Percentiles rank a stretch among this genome's conserved stretches.
Evolutionary conservation across 2,329 filamentous ascomycete species (phyloP).

Genomic region (Phoma sp.): DNA sequence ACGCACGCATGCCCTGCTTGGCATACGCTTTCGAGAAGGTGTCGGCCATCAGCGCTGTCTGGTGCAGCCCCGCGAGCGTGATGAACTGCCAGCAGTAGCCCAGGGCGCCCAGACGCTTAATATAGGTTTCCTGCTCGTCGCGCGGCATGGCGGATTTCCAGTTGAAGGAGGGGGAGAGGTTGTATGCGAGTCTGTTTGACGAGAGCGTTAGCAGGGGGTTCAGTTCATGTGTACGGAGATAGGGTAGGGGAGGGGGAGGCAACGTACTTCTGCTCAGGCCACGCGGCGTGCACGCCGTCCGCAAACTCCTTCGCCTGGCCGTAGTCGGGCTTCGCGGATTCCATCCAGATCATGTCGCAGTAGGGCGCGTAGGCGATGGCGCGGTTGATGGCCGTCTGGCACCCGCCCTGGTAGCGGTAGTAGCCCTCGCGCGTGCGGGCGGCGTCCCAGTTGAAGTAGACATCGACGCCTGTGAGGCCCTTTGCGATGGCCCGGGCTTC

Average conservation of each 20-base stretch:
- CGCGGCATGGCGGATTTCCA: slow-evolving; percentile 97
- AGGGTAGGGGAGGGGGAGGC: too few species aligned
- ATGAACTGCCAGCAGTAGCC: slow-evolving; percentile 99
- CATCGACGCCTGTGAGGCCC: slow-evolving; percentile 75
- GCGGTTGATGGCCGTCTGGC: slow-evolving; percentile 87
- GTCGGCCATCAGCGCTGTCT: slow-evolving; percentile 89
- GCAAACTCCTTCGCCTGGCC: slow-evolving; percentile 92
- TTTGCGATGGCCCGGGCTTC: slow-evolving; percentile 84
- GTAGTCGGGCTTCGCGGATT: slow-evolving; percentile 94
- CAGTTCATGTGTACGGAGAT: neutral
- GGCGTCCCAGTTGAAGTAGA: slow-evolving; percentile 96
- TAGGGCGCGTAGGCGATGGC: slow-evolving; percentile 92
- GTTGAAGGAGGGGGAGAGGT: slow-evolving; percentile 98
- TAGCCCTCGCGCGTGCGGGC: slow-evolving; percentile 92
- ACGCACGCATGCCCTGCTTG: slow-evolving; percentile 88
- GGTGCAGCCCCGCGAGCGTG: slow-evolving; percentile 96
- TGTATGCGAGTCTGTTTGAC: slow-evolving; percentile 80
- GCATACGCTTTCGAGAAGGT: slow-evolving; percentile 85
- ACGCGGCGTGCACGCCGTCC: slow-evolving; percentile 88
- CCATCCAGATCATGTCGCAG: slow-evolving; percentile 98
- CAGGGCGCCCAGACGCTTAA: slow-evolving; percentile 80
- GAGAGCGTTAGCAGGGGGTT: slow-evolving; percentile 4
- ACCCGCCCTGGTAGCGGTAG: slow-evolving; percentile 91
- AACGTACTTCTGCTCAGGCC: slow-evolving; percentile 93
- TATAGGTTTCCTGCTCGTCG: slow-evolving; percentile 95